Conservation (phyloP, 2,329 filamentous ascomycete genomes). For the Saccharata proteae region DNA sequence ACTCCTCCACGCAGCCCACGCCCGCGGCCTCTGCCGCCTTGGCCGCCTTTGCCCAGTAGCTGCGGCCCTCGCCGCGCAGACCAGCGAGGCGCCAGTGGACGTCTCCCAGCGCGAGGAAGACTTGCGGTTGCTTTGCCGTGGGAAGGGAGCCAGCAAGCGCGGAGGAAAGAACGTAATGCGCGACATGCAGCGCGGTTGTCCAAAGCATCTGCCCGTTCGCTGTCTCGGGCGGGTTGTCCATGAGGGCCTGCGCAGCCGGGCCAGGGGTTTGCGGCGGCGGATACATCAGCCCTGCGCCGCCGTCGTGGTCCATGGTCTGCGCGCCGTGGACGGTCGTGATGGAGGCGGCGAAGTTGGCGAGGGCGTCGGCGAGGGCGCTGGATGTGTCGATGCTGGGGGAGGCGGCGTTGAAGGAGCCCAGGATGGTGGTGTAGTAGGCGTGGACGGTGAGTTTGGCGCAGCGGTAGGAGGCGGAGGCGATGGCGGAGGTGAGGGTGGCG, state of each 20-base stretch:
- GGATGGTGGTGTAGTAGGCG: conserved; percentile 9
- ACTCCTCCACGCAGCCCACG: conserved; percentile 5
- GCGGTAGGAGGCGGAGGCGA: conserved; percentile 4
- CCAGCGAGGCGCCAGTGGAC: conserved; percentile 5
- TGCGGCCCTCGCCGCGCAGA: neutral
- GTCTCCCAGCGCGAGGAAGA: conserved; percentile 3
- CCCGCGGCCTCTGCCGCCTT: conserved; percentile 1
- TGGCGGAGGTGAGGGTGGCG: conserved; percentile 29
- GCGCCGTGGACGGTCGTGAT: conserved; percentile 15
- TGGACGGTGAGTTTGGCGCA: conserved; percentile 1
- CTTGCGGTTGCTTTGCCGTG: conserved; percentile 3
- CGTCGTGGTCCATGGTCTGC: neutral
- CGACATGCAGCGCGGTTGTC: conserved; percentile 13
- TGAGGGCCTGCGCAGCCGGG: too few species aligned
- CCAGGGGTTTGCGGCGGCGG: neutral
- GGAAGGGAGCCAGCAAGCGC: neutral
- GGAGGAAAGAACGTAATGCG: conserved; percentile 2
- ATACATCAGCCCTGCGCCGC: neutral
- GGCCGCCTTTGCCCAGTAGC: conserved; percentile 3
- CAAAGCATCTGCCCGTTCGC: neutral
- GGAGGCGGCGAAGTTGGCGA: conserved; percentile 41
- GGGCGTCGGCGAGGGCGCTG: conserved; percentile 39
- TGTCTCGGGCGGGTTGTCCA: neutral
- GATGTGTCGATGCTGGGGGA: conserved; percentile 37
- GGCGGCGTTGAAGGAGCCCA: conserved; percentile 34